Evolutionary conservation across 768 basidiomycete species (phyloP).

Genomic region (Lactarius trivialis): DNA sequence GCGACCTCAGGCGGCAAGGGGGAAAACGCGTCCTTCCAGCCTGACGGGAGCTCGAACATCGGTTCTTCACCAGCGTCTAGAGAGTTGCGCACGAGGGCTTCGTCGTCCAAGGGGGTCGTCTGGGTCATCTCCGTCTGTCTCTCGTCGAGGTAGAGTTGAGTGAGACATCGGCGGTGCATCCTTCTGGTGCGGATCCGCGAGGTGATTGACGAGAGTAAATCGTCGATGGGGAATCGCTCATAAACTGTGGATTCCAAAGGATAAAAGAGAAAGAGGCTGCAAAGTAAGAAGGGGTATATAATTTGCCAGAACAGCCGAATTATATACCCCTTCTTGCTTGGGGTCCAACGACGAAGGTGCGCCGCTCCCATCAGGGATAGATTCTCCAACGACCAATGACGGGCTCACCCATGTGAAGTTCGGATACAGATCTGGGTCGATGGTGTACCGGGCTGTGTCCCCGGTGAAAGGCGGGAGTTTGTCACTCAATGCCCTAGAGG

Average conservation of each 20-base stretch:
- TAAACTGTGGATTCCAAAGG: neutral
- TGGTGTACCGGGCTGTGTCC: neutral
- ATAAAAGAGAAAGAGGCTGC: neutral
- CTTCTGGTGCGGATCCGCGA: neutral
- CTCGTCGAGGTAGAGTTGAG: neutral
- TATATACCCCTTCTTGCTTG: no score
- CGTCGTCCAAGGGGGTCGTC: conserved; percentile 6
- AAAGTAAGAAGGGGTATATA: no score
- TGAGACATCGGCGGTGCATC: neutral
- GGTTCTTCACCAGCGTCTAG: conserved; percentile 19
- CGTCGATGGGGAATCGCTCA: neutral
- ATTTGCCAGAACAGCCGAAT: neutral
- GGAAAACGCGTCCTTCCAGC: conserved; percentile 9
- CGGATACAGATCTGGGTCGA: neutral
- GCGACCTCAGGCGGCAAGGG: neutral
- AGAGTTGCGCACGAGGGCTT: conserved; percentile 13
- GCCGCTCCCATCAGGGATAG: neutral
- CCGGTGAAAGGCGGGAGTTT: neutral
- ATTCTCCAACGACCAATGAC: conserved; percentile 4
- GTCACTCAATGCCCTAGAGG: neutral
- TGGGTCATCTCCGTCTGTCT: neutral
- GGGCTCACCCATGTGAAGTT: conserved; percentile 10
- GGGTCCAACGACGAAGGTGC: neutral
- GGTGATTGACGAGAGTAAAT: neutral
- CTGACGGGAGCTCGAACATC: conserved; percentile 7